These are phyloP conservation scores for Metschnikowia cerradonensis DNA, from an alignment of 805 yeast genomes.

Conservation along the genomic window DNA sequence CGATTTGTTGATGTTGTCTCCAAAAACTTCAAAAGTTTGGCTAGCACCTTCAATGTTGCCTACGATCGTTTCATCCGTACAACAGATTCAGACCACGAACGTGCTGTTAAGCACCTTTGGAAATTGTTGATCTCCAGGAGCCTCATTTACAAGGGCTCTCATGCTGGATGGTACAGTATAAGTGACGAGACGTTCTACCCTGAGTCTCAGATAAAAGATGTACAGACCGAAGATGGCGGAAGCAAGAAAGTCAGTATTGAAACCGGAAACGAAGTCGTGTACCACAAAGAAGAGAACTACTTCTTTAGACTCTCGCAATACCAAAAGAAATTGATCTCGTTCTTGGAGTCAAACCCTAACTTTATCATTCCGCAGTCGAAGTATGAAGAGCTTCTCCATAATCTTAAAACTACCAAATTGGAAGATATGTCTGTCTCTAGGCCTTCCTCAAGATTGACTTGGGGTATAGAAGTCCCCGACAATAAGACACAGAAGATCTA, in stretches of 20 bases:
- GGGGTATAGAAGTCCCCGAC: constrained; percentile 90
- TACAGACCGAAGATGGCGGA: constrained; percentile 21
- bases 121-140: constrained; percentile 52
- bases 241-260: constrained; percentile 51
- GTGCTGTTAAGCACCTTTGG: constrained; percentile 72
- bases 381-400: constrained; percentile 51
- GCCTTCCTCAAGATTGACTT: constrained; percentile 67
- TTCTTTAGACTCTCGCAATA: constrained; percentile 73
- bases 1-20: constrained; percentile 70
- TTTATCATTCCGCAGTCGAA: constrained; percentile 67
- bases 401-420: constrained; percentile 46
- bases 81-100: constrained; percentile 75
- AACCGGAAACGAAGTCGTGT: constrained; percentile 69
- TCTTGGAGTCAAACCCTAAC: constrained; percentile 44
- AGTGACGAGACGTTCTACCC: constrained; percentile 95
- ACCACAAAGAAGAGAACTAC: constrained; percentile 79
- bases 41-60: constrained; percentile 50
- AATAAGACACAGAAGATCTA: constrained; percentile 77
- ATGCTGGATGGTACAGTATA: constrained; percentile 91
- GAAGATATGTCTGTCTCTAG: constrained; percentile 83
- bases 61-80: constrained; percentile 85
- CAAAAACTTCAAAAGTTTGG: constrained; percentile 59
- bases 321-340: constrained; percentile 48
- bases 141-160: constrained; percentile 74
- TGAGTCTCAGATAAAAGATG: constrained; percentile 60